Conservation (phyloP, 2,329 filamentous ascomycete species). For the Colletotrichum lini region DNA sequence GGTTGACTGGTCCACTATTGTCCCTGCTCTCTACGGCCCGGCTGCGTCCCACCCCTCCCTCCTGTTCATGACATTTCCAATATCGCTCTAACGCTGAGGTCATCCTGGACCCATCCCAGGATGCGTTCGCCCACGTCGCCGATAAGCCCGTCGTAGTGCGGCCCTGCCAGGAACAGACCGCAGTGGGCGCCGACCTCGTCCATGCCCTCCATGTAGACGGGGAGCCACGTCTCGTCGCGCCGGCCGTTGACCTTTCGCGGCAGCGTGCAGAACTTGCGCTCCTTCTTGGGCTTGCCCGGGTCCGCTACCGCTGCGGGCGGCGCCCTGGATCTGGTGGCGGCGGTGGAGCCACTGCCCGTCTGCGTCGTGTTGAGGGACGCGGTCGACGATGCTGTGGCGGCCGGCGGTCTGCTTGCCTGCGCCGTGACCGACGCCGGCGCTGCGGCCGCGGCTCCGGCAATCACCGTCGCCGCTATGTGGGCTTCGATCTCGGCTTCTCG, state of each 20-base stretch:
- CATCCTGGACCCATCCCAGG: conserved; percentile 78
- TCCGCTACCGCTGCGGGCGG: conserved; percentile 37
- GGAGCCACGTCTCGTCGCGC: conserved; percentile 80
- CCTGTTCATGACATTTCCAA: conserved; percentile 45
- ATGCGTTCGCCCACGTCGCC: conserved; percentile 79
- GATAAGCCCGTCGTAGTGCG: conserved; percentile 83
- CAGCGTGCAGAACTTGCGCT: conserved; percentile 85
- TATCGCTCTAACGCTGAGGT: conserved; percentile 62
- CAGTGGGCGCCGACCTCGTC: conserved; percentile 91
- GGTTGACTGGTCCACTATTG: not conserved
- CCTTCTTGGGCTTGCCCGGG: conserved; percentile 60
- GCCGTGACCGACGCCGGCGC: conserved; percentile 11
- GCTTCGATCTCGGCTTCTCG: conserved; percentile 26
- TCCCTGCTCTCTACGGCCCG: not conserved
- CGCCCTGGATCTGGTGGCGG: conserved; percentile 1
- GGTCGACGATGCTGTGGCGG: conserved; percentile 16
- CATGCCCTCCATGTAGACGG: conserved; percentile 84
- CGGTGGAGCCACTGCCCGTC: conserved; percentile 34
- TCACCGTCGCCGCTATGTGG: conserved; percentile 2
- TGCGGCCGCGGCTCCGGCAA: conserved; percentile 28
- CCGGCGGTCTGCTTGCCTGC: conserved; percentile 22
- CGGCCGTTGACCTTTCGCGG: conserved; percentile 69
- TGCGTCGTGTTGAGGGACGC: conserved; percentile 43
- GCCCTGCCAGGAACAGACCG: conserved; percentile 80
- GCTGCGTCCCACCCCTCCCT: not conserved